Evolutionary conservation across 805 yeast species (phyloP).

Genomic region (Hanseniaspora taiwanica): DNA sequence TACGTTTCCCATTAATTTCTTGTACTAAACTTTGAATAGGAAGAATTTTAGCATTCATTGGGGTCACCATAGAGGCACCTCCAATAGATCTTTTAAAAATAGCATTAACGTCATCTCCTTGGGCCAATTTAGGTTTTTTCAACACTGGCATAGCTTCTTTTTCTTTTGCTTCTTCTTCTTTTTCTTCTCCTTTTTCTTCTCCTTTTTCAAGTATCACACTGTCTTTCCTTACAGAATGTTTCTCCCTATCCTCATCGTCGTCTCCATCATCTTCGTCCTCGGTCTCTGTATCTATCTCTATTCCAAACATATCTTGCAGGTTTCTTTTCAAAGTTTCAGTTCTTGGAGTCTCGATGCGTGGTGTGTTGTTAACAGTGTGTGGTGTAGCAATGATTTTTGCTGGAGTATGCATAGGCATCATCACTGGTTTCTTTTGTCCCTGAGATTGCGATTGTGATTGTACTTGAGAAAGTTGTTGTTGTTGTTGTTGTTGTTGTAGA

Average conservation of each 20-base stretch:
- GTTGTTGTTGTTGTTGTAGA: not conserved
- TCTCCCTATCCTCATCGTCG: slow-evolving; percentile 21
- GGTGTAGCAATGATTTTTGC: not conserved
- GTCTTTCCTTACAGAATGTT: too few relatives aligned
- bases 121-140: too few relatives aligned
- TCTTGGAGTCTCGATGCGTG: not conserved
- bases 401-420: not conserved
- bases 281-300: not conserved
- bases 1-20: not conserved
- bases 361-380: not conserved
- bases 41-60: slow-evolving; percentile 1
- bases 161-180: not conserved
- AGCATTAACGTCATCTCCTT: slow-evolving; percentile 12
- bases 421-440: not conserved
- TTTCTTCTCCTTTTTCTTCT: not conserved
- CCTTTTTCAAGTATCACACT: not conserved
- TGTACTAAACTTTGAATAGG: not conserved
- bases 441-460: not conserved
- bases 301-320: not conserved
- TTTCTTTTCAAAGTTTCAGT: not conserved
- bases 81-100: slow-evolving; percentile 23
- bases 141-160: too few relatives aligned
- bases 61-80: slow-evolving; percentile 20
- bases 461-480: not conserved
- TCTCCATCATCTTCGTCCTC: slow-evolving; percentile 1